Percentiles rank a stretch among this genome's conserved stretches.
Evolutionary conservation across 2,329 filamentous ascomycete genomes (phyloP).

Genomic region (Colletotrichum aenigma): DNA sequence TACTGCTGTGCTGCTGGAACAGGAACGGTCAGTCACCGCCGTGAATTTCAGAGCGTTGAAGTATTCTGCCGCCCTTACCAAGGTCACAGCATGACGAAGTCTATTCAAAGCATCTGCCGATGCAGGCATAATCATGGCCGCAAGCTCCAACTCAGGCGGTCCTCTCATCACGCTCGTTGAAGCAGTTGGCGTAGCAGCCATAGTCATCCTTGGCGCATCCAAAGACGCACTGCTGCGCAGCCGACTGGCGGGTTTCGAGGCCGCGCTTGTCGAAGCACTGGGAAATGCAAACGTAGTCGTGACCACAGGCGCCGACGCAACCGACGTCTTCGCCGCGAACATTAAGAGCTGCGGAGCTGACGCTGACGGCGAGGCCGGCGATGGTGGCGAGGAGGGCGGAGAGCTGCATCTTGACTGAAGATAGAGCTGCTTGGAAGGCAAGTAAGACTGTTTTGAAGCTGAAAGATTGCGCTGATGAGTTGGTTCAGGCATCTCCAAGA

Average conservation of each 20-base stretch:
- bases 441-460: background rate
- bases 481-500: background rate
- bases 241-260: background rate
- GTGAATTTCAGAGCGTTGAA: background rate
- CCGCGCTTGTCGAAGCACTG: background rate
- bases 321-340: background rate
- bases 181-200: background rate
- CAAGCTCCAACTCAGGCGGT: background rate
- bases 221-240: background rate
- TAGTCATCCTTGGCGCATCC: background rate
- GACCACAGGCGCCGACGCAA: background rate
- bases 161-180: background rate
- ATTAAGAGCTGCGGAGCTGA: background rate
- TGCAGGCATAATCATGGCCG: background rate
- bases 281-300: background rate
- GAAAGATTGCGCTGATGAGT: background rate
- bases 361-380: background rate
- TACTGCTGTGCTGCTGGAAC: background rate
- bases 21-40: background rate
- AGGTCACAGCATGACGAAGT: background rate
- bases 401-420: background rate
- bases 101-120: background rate
- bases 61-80: background rate
- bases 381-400: background rate
- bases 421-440: background rate